Base-by-base conservation (phyloP, 192 early-diverging fungal species). In the Geosiphon pyriformis region DNA sequence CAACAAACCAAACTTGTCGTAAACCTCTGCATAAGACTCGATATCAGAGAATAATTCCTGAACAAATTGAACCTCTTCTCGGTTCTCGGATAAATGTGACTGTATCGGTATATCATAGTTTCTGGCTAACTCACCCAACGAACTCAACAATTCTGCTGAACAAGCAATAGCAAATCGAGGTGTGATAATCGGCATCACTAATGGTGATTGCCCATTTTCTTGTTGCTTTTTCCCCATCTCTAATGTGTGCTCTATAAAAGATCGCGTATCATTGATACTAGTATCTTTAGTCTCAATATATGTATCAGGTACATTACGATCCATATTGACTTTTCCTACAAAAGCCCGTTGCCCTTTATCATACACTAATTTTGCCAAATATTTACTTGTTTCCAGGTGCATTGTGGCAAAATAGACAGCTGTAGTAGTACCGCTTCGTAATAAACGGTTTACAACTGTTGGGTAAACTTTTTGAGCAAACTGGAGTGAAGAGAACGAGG, bases 281-380 rank as follows among this genome's bases (percentile, higher is more conserved):
- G 78, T 72, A 30, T 86, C 79, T 6, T 87, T 88, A 20, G 78
- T 71, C 73, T 96, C 93, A 26, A 83, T 71, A 74, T 93, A 90
- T 69, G 82, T 87, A 33, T 86, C 82, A 26, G 93, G 92, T 0
- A 83, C 73, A 71, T 95, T 93, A 62, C 86, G 78, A 75, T 95
- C 93, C 96, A 98, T 98, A 81, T 92, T 93, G 59, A 98, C 94
- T 71, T 96, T 96, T 20, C 96, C 96, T 34, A 98, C 86, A 71
- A 85, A 92, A 22, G 89, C 94, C 60, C 96, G 89, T 75, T 98
- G 96, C 7, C 94, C 96, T n/a, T 80, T 72, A 35, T 80, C 72
- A 35, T 85, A 78, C 52, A 93, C 83, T 26, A 89, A 80, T 32
- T 92, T 80, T 2, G 85, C 93, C 58, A 98, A 80, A 18, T 79